Percentiles rank a stretch among this genome's conserved stretches.
These are phyloP conservation scores for Sideroxylon spinosum DNA, from an alignment of 179 eudicot species.

Conservation along the genomic window DNA sequence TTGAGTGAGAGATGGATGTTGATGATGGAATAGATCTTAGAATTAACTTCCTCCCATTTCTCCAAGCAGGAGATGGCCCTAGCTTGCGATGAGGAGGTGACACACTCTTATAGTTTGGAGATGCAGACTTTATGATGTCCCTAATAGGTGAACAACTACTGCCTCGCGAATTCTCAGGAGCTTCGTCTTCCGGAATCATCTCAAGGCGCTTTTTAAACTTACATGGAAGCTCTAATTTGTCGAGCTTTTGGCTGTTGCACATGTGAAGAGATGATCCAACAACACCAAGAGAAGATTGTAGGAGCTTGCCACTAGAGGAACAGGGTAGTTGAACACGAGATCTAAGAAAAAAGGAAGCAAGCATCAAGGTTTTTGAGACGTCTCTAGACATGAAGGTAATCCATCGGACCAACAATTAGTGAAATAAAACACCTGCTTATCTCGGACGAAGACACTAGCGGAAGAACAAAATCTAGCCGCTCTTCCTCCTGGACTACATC, in stretches of 20 bases:
- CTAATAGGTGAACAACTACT: constrained; percentile 44
- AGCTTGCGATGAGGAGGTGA: constrained; percentile 54
- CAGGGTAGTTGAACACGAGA: constrained; percentile 30
- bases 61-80: constrained; percentile 40
- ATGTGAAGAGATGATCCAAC: constrained; percentile 40
- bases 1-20: constrained; percentile 64
- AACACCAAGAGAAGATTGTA: constrained; percentile 42
- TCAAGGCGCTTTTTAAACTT: constrained; percentile 38
- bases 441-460: constrained; percentile 7
- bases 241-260: constrained; percentile 36
- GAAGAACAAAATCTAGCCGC: constrained; percentile 35
- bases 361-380: constrained; percentile 42
- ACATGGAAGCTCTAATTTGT: constrained; percentile 40
- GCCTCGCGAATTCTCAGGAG: constrained; percentile 57
- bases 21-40: constrained; percentile 86
- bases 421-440: constrained; percentile 3
- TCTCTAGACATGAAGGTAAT: constrained; percentile 19
- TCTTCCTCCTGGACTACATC: constrained; percentile 27
- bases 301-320: constrained; percentile 60
- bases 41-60: constrained; percentile 75
- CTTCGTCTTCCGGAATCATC: constrained; percentile 43
- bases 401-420: background rate
- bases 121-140: constrained; percentile 49
- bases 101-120: constrained; percentile 85
- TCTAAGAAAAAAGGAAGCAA: constrained; percentile 18